Percentiles rank a stretch among this genome's conserved stretches.
Conservation (phyloP, 768 basidiomycete species). For the Suillus lakei region DNA sequence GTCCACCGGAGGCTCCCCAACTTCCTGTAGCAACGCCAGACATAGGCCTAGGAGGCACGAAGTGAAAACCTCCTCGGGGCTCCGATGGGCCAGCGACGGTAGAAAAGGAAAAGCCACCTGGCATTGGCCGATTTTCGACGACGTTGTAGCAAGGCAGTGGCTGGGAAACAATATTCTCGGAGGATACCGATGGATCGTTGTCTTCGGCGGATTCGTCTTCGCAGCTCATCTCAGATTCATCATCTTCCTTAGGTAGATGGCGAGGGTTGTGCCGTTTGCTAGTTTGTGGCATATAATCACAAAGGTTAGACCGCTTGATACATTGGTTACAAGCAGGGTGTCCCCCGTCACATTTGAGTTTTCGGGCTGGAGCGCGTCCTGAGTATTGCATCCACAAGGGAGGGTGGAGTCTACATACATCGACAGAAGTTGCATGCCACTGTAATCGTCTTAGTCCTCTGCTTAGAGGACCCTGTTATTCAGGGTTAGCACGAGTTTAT, state of each 20-base stretch:
- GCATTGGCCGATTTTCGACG: slow-evolving; percentile 36
- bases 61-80: slow-evolving; percentile 47
- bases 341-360: slow-evolving; percentile 88
- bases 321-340: slow-evolving; percentile 85
- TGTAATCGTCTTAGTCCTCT: slow-evolving; percentile 83
- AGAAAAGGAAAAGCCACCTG: slow-evolving; percentile 36
- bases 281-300: slow-evolving; percentile 77
- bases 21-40: slow-evolving; percentile 23
- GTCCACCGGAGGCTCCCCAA: slow-evolving; percentile 35
- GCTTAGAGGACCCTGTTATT: slow-evolving; percentile 59
- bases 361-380: slow-evolving; percentile 60
- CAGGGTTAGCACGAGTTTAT: slow-evolving; percentile 19
- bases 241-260: slow-evolving; percentile 64
- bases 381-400: slow-evolving; percentile 20
- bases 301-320: slow-evolving; percentile 74
- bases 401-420: slow-evolving; percentile 55
- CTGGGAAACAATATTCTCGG: slow-evolving; percentile 41
- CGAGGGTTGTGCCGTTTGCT: slow-evolving; percentile 74
- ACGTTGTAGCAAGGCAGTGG: slow-evolving; percentile 41
- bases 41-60: slow-evolving; percentile 42
- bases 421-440: slow-evolving; percentile 93
- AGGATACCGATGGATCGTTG: slow-evolving; percentile 60
- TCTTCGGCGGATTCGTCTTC: slow-evolving; percentile 60
- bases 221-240: slow-evolving; percentile 64
- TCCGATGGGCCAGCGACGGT: slow-evolving; percentile 42